Evolutionary conservation across 129 eudicot species (phyloP).

Genomic region (Erigeron canadensis): DNA sequence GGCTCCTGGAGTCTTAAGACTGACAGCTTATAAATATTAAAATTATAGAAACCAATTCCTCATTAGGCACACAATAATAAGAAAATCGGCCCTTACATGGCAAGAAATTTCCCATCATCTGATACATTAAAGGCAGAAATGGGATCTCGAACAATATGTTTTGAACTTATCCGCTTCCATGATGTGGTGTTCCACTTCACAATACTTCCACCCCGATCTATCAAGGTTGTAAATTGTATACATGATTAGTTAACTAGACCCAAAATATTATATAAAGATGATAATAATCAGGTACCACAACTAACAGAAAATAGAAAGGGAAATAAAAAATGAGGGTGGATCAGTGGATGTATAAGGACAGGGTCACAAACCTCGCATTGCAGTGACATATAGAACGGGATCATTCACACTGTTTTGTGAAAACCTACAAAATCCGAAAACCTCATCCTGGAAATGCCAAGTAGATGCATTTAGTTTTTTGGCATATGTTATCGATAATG

Average conservation of each 20-base stretch:
- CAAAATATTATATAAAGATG: neutral
- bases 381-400: conserved; percentile 61
- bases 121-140: conserved; percentile 79
- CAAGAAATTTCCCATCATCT: conserved; percentile 76
- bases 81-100: conserved; percentile 48
- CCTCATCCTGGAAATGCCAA: conserved; percentile 60
- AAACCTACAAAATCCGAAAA: conserved; percentile 78
- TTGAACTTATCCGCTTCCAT: conserved; percentile 73
- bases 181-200: conserved; percentile 66
- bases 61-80: neutral
- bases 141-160: conserved; percentile 60
- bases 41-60: no score
- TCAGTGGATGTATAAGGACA: neutral
- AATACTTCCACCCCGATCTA: conserved; percentile 79
- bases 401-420: conserved; percentile 49
- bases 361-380: conserved; percentile 57
- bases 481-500: no score
- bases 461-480: conserved; percentile 12
- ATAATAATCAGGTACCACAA: neutral
- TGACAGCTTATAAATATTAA: neutral
- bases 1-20: neutral
- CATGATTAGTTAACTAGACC: neutral
- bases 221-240: conserved; percentile 12
- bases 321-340: neutral
- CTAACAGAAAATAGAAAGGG: neutral